A percentile compares a stretch with the other conserved stretches of the same genome.
Conservation (phyloP, 495 filamentous ascomycete species). For the Aspergillus steynii region DNA sequence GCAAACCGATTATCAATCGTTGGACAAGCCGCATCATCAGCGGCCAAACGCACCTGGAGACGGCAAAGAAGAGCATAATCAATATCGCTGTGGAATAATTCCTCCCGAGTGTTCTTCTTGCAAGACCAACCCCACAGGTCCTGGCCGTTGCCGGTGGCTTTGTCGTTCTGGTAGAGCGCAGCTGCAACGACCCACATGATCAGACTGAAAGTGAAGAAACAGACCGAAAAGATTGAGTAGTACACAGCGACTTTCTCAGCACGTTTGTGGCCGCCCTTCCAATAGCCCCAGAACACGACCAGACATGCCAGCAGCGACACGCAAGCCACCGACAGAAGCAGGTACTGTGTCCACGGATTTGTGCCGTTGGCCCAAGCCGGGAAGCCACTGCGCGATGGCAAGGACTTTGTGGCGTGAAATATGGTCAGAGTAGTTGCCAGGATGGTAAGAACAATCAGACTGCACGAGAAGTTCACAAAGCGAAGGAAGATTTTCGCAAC, state of each 20-base stretch:
- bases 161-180: conserved; percentile 76
- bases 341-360: conserved; percentile 85
- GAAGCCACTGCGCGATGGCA: conserved; percentile 74
- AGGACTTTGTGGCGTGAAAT: conserved; percentile 76
- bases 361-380: conserved; percentile 81
- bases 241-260: conserved; percentile 93
- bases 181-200: conserved; percentile 91
- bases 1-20: background rate
- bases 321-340: conserved; percentile 72
- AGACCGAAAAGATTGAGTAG: conserved; percentile 88
- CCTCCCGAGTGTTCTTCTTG: conserved; percentile 75
- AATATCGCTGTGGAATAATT: conserved; percentile 74
- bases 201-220: conserved; percentile 91
- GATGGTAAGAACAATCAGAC: conserved; percentile 89
- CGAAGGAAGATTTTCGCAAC: conserved; percentile 93
- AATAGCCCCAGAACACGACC: conserved; percentile 82
- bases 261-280: conserved; percentile 80
- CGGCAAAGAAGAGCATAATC: conserved; percentile 93
- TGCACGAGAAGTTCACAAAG: conserved; percentile 93
- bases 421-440: conserved; percentile 80
- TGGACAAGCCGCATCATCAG: background rate
- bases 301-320: conserved; percentile 79
- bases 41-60: conserved; percentile 67
- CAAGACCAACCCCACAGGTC: conserved; percentile 99
- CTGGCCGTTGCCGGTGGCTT: conserved; percentile 68